phyloP scores from a whole-genome alignment of 2,329 filamentous ascomycete species.

The Podosphaera aphanis region DNA sequence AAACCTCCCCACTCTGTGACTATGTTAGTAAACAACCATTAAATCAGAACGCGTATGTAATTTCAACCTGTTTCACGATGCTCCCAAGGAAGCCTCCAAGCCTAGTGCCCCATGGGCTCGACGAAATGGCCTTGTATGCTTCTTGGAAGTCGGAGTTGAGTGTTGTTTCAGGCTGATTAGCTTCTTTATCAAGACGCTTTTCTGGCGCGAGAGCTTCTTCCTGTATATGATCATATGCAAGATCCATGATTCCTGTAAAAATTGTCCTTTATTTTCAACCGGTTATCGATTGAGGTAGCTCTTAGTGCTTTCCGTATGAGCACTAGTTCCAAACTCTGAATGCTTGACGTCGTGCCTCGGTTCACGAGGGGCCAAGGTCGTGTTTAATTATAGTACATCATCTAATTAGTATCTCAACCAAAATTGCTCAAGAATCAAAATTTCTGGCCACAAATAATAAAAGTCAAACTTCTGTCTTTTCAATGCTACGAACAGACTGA shows the following conservation, averaged over 20 bases:
- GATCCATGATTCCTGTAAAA: conserved; percentile 42
- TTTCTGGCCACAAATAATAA: too few relatives aligned
- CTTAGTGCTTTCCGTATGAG: neutral
- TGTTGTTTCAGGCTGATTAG: conserved; percentile 24
- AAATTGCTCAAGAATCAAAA: neutral
- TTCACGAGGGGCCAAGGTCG: neutral
- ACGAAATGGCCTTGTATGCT: conserved; percentile 80
- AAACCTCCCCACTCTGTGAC: conserved; percentile 48
- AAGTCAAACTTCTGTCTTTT: too few relatives aligned
- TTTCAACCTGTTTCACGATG: conserved; percentile 66
- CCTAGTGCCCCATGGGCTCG: conserved; percentile 71
- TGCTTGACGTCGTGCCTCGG: neutral
- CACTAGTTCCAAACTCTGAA: neutral
- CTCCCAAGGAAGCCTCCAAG: conserved; percentile 75
- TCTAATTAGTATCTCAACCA: neutral
- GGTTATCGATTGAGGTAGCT: neutral
- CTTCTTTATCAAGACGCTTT: conserved; percentile 22
- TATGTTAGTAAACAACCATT: neutral
- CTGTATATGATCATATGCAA: conserved; percentile 90
- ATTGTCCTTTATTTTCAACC: neutral
- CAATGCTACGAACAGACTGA: too few relatives aligned
- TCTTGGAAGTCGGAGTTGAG: conserved; percentile 82
- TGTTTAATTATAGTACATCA: neutral
- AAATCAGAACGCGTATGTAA: neutral
- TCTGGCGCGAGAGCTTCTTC: conserved; percentile 47